Evolutionary conservation across 2,329 filamentous ascomycete species (phyloP).

Genomic region (Elsinoe fawcettii): DNA sequence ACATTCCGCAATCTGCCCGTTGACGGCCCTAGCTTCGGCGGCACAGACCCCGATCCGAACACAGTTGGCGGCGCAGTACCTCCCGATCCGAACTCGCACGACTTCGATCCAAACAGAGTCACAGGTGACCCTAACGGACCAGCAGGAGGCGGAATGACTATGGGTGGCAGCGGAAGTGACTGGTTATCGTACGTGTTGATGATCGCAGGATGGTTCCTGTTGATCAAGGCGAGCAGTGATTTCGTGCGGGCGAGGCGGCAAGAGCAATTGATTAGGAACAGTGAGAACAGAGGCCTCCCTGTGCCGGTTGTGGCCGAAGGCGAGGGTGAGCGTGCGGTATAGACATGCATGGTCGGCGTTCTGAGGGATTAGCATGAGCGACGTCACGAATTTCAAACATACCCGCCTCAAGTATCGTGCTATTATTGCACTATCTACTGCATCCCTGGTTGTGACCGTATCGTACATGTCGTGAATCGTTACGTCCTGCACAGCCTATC

Average conservation of each 20-base stretch:
- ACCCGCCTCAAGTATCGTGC: no score
- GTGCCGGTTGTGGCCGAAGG: conserved; percentile 67
- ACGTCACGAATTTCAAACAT: neutral
- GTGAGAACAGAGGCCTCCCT: conserved; percentile 77
- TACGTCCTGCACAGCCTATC: neutral
- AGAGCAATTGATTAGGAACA: conserved; percentile 87
- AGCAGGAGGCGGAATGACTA: conserved; percentile 28
- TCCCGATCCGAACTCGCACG: conserved; percentile 79
- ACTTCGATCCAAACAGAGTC: conserved; percentile 70
- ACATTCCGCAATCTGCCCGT: conserved; percentile 57
- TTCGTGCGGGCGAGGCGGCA: conserved; percentile 82
- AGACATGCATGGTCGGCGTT: neutral
- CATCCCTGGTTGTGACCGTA: neutral
- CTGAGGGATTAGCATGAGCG: neutral
- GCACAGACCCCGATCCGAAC: conserved; percentile 30
- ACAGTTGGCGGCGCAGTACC: conserved; percentile 50
- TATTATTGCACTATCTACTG: no score
- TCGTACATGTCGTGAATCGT: conserved; percentile 6
- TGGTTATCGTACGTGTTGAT: conserved; percentile 90
- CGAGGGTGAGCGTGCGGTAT: conserved; percentile 14
- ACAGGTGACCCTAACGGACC: conserved; percentile 30
- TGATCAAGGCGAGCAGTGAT: conserved; percentile 88
- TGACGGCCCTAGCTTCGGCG: conserved; percentile 28
- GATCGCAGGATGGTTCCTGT: conserved; percentile 96
- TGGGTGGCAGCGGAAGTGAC: conserved; percentile 64